Conservation (phyloP, 805 yeast genomes). For the Saccharomycopsis javanensis region DNA sequence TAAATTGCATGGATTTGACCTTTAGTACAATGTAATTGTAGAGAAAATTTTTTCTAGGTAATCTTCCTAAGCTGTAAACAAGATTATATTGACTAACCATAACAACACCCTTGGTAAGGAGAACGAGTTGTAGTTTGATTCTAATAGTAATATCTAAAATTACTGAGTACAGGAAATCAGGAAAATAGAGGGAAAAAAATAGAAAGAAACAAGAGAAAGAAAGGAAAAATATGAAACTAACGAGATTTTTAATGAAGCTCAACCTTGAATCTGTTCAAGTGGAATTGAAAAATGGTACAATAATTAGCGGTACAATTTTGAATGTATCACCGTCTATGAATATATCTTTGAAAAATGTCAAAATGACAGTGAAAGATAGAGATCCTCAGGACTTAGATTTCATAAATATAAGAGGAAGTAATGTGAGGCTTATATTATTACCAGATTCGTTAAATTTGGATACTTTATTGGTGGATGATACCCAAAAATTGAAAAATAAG, state of each 20-base stretch:
- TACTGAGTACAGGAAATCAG: background rate
- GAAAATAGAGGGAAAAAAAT: background rate
- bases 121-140: no score
- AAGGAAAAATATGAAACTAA: constrained; percentile 18
- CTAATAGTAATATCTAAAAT: no score
- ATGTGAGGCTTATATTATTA: constrained; percentile 55
- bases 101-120: no score
- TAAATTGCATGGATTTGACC: background rate
- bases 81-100: no score
- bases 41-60: background rate
- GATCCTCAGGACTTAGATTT: constrained; percentile 56
- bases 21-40: background rate
- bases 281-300: constrained; percentile 70
- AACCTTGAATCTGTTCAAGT: constrained; percentile 68
- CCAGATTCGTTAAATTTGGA: constrained; percentile 54
- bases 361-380: constrained; percentile 56
- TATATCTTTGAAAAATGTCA: constrained; percentile 57
- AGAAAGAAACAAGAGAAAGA: no score
- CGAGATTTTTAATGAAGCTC: constrained; percentile 61
- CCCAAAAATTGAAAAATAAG: constrained; percentile 29
- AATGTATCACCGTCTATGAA: constrained; percentile 82
- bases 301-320: constrained; percentile 59
- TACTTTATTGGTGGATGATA: constrained; percentile 33
- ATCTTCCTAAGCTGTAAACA: no score
- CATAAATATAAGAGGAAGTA: constrained; percentile 68